A percentile compares a stretch with the other conserved stretches of the same genome.
Conservation (phyloP, 106 monocot genomes). For the Platanthera guangdongensis region DNA sequence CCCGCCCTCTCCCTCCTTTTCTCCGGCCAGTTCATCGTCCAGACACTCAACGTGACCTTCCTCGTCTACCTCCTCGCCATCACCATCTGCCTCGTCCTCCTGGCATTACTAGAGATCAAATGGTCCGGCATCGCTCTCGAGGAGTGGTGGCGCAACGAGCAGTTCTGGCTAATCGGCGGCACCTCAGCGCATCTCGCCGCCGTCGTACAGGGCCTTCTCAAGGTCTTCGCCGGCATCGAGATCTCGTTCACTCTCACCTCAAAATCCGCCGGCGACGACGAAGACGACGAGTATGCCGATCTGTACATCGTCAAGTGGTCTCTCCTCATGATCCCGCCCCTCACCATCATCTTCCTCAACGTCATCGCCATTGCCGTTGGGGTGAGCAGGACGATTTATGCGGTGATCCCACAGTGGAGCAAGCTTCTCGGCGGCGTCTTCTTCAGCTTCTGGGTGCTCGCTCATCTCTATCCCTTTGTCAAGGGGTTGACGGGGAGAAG, state of each 20-base stretch:
- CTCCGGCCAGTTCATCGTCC: conserved; percentile 72
- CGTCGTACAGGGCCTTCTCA: conserved; percentile 62
- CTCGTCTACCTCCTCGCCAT: conserved; percentile 59
- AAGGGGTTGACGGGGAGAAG: conserved; percentile 94
- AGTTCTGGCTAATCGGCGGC: conserved; percentile 91
- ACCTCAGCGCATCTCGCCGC: conserved; percentile 76
- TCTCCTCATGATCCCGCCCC: conserved; percentile 75
- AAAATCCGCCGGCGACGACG: conserved; percentile 82
- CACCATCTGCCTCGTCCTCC: conserved; percentile 38
- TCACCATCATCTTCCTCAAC: conserved; percentile 73
- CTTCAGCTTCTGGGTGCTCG: conserved; percentile 83
- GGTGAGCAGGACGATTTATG: conserved; percentile 50
- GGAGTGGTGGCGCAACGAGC: conserved; percentile 89
- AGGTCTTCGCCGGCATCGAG: conserved; percentile 93
- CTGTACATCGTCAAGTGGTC: conserved; percentile 95
- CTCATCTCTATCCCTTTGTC: conserved; percentile 88
- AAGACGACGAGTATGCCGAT: conserved; percentile 83
- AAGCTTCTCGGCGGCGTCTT: conserved; percentile 62
- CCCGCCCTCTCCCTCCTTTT: conserved; percentile 74
- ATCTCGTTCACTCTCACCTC: conserved; percentile 98
- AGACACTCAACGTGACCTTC: conserved; percentile 48
- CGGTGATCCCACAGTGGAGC: conserved; percentile 56
- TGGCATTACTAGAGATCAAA: conserved; percentile 60
- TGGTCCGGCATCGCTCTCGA: conserved; percentile 68
- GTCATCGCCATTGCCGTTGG: conserved; percentile 61